phyloP scores from a whole-genome alignment of 2,329 filamentous ascomycete genomes.

The Ceratocystis alfenasii region DNA sequence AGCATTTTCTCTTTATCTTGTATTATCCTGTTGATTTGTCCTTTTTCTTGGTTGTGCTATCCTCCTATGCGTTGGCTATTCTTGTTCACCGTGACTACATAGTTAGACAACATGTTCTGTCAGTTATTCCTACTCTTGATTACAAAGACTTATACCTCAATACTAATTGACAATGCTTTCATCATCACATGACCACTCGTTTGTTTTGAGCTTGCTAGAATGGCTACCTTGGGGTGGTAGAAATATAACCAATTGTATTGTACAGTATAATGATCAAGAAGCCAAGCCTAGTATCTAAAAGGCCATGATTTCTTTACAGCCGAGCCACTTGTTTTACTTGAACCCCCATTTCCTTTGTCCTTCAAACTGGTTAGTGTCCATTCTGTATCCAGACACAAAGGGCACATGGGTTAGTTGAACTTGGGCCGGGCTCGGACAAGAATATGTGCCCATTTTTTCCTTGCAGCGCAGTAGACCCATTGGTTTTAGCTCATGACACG shows the following conservation, averaged over 20 bases:
- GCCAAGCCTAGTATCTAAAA: background rate
- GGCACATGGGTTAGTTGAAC: background rate
- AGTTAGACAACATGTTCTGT: conserved; percentile 3
- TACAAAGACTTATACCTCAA: background rate
- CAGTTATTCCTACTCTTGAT: background rate
- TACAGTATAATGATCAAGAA: conserved; percentile 19
- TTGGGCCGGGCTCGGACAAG: background rate
- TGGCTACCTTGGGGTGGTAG: background rate
- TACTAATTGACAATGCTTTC: too few relatives aligned
- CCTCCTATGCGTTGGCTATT: background rate
- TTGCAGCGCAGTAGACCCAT: background rate
- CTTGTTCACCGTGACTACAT: background rate
- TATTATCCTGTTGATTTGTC: conserved; percentile 1
- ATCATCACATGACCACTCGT: background rate
- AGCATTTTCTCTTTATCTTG: conserved; percentile 5
- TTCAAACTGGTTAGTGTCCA: background rate
- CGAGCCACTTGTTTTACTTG: background rate
- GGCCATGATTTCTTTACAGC: background rate
- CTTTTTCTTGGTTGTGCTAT: conserved; percentile 2
- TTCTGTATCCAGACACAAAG: background rate
- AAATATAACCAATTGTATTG: conserved; percentile 20
- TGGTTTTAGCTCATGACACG: conserved; percentile 35
- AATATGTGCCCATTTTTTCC: background rate
- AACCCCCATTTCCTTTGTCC: background rate
- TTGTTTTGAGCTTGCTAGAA: background rate